These are phyloP conservation scores for Tuber magnatum DNA, from an alignment of 495 filamentous ascomycete genomes.

Conservation along the genomic window DNA sequence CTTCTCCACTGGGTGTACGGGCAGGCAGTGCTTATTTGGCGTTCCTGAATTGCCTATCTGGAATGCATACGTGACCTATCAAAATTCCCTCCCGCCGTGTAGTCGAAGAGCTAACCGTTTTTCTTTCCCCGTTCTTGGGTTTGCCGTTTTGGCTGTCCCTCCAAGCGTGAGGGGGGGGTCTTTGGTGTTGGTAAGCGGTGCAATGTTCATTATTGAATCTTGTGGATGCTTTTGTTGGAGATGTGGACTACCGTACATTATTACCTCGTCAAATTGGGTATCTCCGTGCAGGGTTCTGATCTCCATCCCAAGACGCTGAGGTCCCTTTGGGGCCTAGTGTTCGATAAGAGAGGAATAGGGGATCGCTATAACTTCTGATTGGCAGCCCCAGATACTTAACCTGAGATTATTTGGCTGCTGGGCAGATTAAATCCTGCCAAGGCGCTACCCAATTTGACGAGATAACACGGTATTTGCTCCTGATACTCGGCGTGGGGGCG, in stretches of 20 bases:
- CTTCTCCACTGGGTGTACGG: not conserved
- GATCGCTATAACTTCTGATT: no score
- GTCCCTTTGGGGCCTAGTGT: no score
- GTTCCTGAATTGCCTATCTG: not conserved
- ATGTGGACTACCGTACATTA: no score
- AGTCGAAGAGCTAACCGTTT: not conserved
- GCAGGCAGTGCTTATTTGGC: not conserved
- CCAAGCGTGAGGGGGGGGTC: not conserved
- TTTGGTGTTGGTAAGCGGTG: not conserved
- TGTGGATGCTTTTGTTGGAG: not conserved
- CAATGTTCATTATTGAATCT: not conserved
- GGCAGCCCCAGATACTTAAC: no score
- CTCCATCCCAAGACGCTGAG: no score
- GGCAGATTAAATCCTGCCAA: no score
- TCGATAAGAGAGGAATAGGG: no score
- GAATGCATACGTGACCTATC: not conserved
- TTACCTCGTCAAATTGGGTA: no score
- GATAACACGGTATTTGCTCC: no score
- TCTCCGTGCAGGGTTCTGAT: no score
- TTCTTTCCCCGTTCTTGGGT: not conserved
- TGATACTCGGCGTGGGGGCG: not conserved
- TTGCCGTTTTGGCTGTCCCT: not conserved
- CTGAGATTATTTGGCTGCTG: no score
- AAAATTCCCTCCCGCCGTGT: not conserved
- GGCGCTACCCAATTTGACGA: no score